Evolutionary conservation across 2,329 filamentous ascomycete genomes (phyloP), one percentile per base, ranked within the genome.

Genomic region (Diplodia scrobiculata): DNA sequence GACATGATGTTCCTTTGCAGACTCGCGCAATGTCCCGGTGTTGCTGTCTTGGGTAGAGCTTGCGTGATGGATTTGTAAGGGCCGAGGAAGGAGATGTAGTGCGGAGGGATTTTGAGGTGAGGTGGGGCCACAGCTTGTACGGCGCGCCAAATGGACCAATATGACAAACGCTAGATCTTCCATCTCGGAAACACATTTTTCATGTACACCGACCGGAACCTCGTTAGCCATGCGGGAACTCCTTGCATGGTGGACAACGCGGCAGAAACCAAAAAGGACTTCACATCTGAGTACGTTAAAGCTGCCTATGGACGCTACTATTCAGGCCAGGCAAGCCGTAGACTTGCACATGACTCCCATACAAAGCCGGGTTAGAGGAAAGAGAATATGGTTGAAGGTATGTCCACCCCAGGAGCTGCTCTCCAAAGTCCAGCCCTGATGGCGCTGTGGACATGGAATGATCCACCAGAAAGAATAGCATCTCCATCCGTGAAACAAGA

Each of bases 1-100:
- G 86, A 84, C 86, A 88, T 89, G 67, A 36, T 34, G 14, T 32
- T 41, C 7, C 10, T 29, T 45, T 6, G 27, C 45, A 52, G 19
- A 34, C 21, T 45, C 41, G 14, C 13, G 45, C 27, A 45, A 3
- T 19, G 7, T 11, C 29, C 52, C 5, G 63, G 14, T 53, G 32
- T 21, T 47, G 29, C 14, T 53, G 17, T 17, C 29, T 45, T 34
- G 32, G 25, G 21, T 21, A 47, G 45, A 54, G 54, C 19, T 60
- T 52, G 60, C 29, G 50, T 38, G 48, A 41, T 60, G 17, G 32
- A 6, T 14, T 19, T 6, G 9, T 11, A 5, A 13, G 13, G 10
- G 9, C 19, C 48, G 29, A 48, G n/a, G 25, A 21, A 34, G 21
- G 50, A 48, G 27, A 10, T 38, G 63, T 19, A 48, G 63, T 50